phyloP scores from a whole-genome alignment of 2,329 filamentous ascomycete species.

The Epichloe gansuensis region DNA sequence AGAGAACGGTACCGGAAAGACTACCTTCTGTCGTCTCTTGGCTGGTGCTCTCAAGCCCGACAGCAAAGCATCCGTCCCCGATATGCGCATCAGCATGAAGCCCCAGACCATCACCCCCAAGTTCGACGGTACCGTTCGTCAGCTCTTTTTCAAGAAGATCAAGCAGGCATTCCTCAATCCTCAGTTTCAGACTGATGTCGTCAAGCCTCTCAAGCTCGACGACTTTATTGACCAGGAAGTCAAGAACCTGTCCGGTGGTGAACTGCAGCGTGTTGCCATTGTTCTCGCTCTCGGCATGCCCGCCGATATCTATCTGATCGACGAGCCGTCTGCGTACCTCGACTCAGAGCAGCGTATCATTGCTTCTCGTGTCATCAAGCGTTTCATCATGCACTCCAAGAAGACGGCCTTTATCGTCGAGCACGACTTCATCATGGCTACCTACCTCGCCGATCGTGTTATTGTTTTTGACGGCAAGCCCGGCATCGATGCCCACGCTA shows the following conservation, averaged over 20 bases:
- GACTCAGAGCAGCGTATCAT: slow-evolving; percentile 99
- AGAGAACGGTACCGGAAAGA: slow-evolving; percentile 98
- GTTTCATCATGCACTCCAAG: slow-evolving; percentile 99
- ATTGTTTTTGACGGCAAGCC: slow-evolving; percentile 97
- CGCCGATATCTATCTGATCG: slow-evolving; percentile 96
- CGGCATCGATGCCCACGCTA: slow-evolving; percentile 76
- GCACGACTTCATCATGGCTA: slow-evolving; percentile 98
- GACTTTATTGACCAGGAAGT: slow-evolving; percentile 99
- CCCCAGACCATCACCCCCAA: slow-evolving; percentile 99
- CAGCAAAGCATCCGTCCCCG: slow-evolving; percentile 60
- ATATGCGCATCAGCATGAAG: slow-evolving; percentile 99
- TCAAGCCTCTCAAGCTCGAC: slow-evolving; percentile 97
- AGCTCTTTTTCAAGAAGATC: slow-evolving; percentile 99
- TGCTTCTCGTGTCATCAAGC: slow-evolving; percentile 93
- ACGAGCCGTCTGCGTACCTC: slow-evolving; percentile 93
- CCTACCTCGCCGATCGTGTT: slow-evolving; percentile 71
- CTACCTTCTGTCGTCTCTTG: slow-evolving; percentile 93
- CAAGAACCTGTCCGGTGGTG: slow-evolving; percentile 96
- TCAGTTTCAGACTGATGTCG: slow-evolving; percentile 98
- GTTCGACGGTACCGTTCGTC: slow-evolving; percentile 90
- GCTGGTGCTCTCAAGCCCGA: slow-evolving; percentile 91
- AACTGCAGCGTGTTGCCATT: slow-evolving; percentile 97
- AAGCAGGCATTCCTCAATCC: slow-evolving; percentile 91
- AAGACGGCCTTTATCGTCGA: slow-evolving; percentile 99
- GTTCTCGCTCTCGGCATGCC: slow-evolving; percentile 91